Evolutionary conservation across 139 green algal species (phyloP).

Genomic region (Auxenochlorella pyrenoidosa): DNA sequence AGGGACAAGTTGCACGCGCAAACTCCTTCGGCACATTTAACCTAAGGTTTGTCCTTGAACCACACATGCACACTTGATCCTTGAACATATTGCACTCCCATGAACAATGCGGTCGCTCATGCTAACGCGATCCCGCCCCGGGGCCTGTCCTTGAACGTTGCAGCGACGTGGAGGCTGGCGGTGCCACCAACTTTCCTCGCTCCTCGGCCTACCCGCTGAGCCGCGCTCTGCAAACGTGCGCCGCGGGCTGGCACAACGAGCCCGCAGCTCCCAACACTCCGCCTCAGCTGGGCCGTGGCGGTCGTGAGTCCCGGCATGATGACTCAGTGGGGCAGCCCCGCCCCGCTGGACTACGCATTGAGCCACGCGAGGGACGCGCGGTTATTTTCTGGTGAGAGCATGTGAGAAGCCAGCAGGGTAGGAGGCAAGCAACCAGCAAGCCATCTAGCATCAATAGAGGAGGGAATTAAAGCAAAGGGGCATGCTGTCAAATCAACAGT

Average conservation of each 20-base stretch:
- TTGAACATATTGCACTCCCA: too few species aligned
- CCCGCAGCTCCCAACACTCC: slow-evolving; percentile 1
- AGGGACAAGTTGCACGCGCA: too few species aligned
- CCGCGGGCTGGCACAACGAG: background rate
- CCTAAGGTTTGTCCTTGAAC: too few species aligned
- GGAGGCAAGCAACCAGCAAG: too few species aligned
- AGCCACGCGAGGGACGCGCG: slow-evolving; percentile 58
- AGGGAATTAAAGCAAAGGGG: too few species aligned
- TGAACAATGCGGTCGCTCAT: too few species aligned
- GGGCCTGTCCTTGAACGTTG: background rate
- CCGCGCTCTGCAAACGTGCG: slow-evolving; percentile 17
- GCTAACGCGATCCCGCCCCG: too few species aligned
- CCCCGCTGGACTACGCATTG: slow-evolving; percentile 48
- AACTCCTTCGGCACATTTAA: too few species aligned
- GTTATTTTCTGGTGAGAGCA: slow-evolving; percentile 69
- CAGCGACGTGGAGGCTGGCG: slow-evolving; percentile 37
- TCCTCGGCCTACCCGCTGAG: background rate
- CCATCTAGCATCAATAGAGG: too few species aligned
- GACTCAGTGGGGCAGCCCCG: background rate
- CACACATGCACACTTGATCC: too few species aligned
- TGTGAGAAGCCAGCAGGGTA: background rate
- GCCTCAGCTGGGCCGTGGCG: background rate
- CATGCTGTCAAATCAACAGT: too few species aligned
- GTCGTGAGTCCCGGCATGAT: too few species aligned
- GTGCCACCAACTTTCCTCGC: slow-evolving; percentile 53